Evolutionary conservation across 306 rosid genomes (phyloP), one percentile per base, ranked within the genome.

Genomic region (Citrullus mucosospermus): DNA sequence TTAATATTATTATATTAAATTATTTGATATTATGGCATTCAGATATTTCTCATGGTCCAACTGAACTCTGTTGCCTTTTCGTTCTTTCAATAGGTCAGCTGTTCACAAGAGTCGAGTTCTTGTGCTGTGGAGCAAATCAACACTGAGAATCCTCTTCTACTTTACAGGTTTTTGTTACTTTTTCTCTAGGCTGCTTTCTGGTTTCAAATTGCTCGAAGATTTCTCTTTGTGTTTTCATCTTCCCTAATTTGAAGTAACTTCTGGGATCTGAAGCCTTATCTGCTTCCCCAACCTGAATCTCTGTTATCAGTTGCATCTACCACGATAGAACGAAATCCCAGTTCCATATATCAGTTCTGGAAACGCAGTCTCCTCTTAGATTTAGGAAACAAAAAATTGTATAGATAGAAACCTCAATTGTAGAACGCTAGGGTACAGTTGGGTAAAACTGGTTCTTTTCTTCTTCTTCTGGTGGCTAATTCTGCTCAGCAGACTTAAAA

Each of bases 31-130:
- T 87, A 87, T 84, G 86, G 82, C 77, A 88, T 83, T 87, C 92
- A 87, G 97, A 90, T 89, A 89, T 92, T 94, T 94, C 92, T 82
- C 90, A 84, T 86, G 85, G 84, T 83, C 93, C 86, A 84, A 87
- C 90, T 83, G 88, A 88, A 80, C 87, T 85, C 75, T 80, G 79
- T 77, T 88, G 82, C 93, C 88, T 81, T 90, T 90, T 86, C 85
- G 59, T 81, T 90, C 88, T 46, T 83, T 82, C 90, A 78, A 81
- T 84, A 85, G 94, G 96, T 85, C 90, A 87, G 87, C 85, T 74
- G 80, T 83, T 85, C 92, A 88, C 92, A 83, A 84, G 91, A 78
- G 81, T 83, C 89, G 85, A 81, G 80, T 73, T 81, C 73, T 80
- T 75, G 78, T 85, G 78, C 83, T 86, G 85, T 84, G 88, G 84